Evolutionary conservation across 1,139 yeast genomes (phyloP).

Genomic region (Eremothecium sinecaudum): DNA sequence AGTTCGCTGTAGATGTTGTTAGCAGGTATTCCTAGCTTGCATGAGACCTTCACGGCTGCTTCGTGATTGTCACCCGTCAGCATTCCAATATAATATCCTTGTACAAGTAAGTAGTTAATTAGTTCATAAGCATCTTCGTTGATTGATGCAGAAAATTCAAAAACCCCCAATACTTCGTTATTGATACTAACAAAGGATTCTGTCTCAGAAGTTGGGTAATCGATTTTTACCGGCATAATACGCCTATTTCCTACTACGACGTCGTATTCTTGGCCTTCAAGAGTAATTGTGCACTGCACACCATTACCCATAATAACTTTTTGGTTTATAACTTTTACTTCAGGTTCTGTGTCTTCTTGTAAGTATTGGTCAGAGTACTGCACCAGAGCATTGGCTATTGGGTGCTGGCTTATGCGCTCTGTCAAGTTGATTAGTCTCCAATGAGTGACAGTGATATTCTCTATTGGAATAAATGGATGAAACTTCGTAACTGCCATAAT

Average conservation of each 20-base stretch:
- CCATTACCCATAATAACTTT: slow-evolving; percentile 65
- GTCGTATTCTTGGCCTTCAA: slow-evolving; percentile 19
- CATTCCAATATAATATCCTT: slow-evolving; percentile 67
- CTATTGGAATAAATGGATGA: slow-evolving; percentile 12
- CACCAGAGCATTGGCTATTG: slow-evolving; percentile 36
- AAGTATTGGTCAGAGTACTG: slow-evolving; percentile 25
- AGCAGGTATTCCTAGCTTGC: slow-evolving; percentile 54
- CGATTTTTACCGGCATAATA: slow-evolving; percentile 32
- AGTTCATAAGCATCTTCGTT: slow-evolving; percentile 58
- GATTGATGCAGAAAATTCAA: slow-evolving; percentile 61
- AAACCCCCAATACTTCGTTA: slow-evolving; percentile 48
- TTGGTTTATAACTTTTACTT: slow-evolving; percentile 32
- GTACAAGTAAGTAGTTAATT: slow-evolving; percentile 43
- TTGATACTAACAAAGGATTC: slow-evolving; percentile 42
- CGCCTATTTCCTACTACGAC: slow-evolving; percentile 52
- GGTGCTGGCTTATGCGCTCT: slow-evolving; percentile 55
- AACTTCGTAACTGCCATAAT: slow-evolving; percentile 48
- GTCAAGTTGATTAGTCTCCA: slow-evolving; percentile 40
- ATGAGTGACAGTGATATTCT: slow-evolving; percentile 11
- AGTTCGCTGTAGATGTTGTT: slow-evolving; percentile 67
- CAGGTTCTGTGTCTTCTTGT: slow-evolving; percentile 21
- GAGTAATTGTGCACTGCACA: slow-evolving; percentile 35
- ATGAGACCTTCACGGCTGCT: slow-evolving; percentile 60
- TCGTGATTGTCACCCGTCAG: slow-evolving; percentile 76
- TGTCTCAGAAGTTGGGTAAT: slow-evolving; percentile 18